phyloP scores from a whole-genome alignment of 1,284 basidiomycete genomes.

The Hortiboletus rubellus region DNA sequence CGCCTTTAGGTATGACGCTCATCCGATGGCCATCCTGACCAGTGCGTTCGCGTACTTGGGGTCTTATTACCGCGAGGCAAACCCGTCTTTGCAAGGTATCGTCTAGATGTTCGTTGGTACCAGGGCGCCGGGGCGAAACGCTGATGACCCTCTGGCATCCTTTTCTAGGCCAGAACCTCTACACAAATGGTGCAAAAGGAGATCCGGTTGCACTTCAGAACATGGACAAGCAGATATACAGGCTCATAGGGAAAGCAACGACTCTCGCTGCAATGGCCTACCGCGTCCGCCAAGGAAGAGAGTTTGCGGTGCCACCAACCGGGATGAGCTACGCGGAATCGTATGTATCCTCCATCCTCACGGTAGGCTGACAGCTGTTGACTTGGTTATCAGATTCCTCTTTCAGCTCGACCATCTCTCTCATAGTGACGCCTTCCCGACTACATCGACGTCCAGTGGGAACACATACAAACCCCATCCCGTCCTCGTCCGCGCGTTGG shows the following conservation, averaged over 20 bases:
- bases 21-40: slow-evolving; percentile 86
- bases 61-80: slow-evolving; percentile 81
- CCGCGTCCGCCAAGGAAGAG: slow-evolving; percentile 82
- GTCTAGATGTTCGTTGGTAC: neutral
- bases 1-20: slow-evolving; percentile 84
- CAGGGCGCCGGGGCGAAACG: neutral
- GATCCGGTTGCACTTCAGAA: slow-evolving; percentile 60
- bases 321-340: slow-evolving; percentile 82
- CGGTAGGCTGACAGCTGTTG: neutral
- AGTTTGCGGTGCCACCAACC: slow-evolving; percentile 83
- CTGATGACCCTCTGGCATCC: neutral
- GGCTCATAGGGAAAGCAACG: slow-evolving; percentile 84
- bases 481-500: slow-evolving; percentile 80
- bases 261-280: slow-evolving; percentile 92
- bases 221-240: slow-evolving; percentile 90
- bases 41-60: slow-evolving; percentile 84
- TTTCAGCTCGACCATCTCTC: slow-evolving; percentile 83
- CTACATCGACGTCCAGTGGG: slow-evolving; percentile 43
- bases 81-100: slow-evolving; percentile 71
- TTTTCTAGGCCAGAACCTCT: slow-evolving; percentile 70
- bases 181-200: slow-evolving; percentile 63
- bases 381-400: slow-evolving; percentile 56
- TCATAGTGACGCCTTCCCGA: slow-evolving; percentile 31
- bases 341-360: slow-evolving; percentile 43
- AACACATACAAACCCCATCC: slow-evolving; percentile 69